Evolutionary conservation across 116 monocot species (phyloP).

Genomic region (Thalassia testudinum): DNA sequence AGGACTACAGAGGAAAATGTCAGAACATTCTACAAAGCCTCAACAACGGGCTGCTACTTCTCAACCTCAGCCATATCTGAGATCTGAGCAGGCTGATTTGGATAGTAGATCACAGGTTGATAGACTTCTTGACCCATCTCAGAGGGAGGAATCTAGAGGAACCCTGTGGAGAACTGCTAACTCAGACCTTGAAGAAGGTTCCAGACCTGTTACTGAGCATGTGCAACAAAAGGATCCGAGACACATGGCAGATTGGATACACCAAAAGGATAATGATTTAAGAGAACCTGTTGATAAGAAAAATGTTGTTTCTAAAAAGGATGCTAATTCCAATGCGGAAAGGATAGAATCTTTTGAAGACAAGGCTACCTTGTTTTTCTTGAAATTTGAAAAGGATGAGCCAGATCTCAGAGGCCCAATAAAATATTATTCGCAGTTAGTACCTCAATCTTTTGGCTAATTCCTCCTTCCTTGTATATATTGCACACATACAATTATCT

Average conservation of each 20-base stretch:
- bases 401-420: conserved; percentile 67
- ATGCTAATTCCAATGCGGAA: conserved; percentile 18
- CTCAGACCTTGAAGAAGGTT: too few relatives aligned
- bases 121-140: conserved; percentile 13
- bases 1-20: conserved; percentile 9
- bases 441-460: background rate
- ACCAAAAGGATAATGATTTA: too few relatives aligned
- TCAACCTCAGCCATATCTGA: conserved; percentile 25
- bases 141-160: conserved; percentile 18
- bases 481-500: too few relatives aligned
- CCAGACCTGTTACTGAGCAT: conserved; percentile 14
- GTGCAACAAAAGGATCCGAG: conserved; percentile 15
- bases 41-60: conserved; percentile 18
- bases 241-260: too few relatives aligned
- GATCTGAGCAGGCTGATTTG: conserved; percentile 17
- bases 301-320: conserved; percentile 22
- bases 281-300: conserved; percentile 15
- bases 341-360: conserved; percentile 47
- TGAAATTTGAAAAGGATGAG: conserved; percentile 71
- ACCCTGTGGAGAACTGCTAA: background rate
- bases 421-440: conserved; percentile 61
- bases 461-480: too few relatives aligned
- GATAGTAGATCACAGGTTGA: conserved; percentile 22
- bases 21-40: conserved; percentile 15
- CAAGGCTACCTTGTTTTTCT: conserved; percentile 39